Percentiles rank a stretch among this genome's conserved stretches.
phyloP scores from a whole-genome alignment of 2,329 filamentous ascomycete genomes.

The Penicillium expansum region DNA sequence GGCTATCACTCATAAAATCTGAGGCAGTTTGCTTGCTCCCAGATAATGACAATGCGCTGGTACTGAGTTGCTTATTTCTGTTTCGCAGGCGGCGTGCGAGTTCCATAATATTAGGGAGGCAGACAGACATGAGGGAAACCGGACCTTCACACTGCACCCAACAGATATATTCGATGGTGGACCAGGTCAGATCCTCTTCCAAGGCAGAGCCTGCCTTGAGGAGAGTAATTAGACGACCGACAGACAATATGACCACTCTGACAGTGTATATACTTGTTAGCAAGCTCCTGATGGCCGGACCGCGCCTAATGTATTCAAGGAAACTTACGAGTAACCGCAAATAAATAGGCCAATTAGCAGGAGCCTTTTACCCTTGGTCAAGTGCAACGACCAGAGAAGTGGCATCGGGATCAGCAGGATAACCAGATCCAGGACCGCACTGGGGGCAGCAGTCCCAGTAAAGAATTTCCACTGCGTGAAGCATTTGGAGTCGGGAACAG shows the following conservation, averaged over 20 bases:
- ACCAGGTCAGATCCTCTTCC: background rate
- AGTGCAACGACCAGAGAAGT: background rate
- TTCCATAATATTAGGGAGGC: background rate
- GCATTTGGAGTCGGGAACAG: background rate
- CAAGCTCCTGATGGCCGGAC: background rate
- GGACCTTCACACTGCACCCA: background rate
- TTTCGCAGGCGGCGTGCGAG: background rate
- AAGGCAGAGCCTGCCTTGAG: background rate
- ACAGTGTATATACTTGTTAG: background rate
- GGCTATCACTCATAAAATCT: background rate
- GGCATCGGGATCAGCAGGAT: background rate
- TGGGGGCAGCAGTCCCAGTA: background rate
- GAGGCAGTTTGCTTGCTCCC: background rate
- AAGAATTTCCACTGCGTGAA: background rate
- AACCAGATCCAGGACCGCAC: background rate
- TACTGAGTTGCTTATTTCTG: background rate
- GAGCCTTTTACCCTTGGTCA: background rate
- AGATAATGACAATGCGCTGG: background rate
- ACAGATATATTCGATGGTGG: background rate
- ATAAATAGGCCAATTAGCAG: background rate
- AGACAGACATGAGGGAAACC: background rate
- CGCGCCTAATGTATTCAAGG: background rate
- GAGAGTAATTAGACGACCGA: background rate
- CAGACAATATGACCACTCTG: background rate
- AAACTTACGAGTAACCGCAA: background rate